Evolutionary conservation across 2,329 filamentous ascomycete genomes (phyloP).

Genomic region (Ascochyta clinopodiicola): DNA sequence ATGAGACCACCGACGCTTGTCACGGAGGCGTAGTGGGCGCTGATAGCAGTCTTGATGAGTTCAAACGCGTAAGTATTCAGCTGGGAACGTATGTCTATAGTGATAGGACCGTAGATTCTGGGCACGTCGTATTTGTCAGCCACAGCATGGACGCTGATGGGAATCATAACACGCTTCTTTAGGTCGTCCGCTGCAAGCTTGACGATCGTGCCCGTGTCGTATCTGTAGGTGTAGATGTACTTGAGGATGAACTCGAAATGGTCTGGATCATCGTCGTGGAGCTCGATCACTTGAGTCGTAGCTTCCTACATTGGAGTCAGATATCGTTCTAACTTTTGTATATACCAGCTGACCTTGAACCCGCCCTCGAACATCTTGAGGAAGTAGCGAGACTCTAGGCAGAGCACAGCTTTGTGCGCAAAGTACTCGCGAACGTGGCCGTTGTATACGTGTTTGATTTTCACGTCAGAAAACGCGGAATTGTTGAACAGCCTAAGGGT

Average conservation of each 20-base stretch:
- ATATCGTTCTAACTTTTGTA: too few species aligned
- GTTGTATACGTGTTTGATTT: constrained; percentile 6
- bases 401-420: constrained; percentile 17
- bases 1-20: neutral
- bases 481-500: constrained; percentile 18
- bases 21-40: neutral
- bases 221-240: constrained; percentile 17
- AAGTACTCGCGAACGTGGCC: constrained; percentile 10
- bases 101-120: neutral
- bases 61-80: neutral
- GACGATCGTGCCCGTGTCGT: neutral
- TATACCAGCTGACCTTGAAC: constrained; percentile 14
- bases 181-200: neutral
- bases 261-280: constrained; percentile 22
- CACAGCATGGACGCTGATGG: neutral
- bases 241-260: constrained; percentile 19
- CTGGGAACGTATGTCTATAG: neutral
- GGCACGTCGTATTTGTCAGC: neutral
- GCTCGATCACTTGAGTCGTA: constrained; percentile 8
- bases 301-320: constrained; percentile 7
- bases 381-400: constrained; percentile 16
- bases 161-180: neutral
- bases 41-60: neutral
- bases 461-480: constrained; percentile 15
- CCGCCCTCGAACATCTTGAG: constrained; percentile 17